Evolutionary conservation across 208 protist species (phyloP).

Genomic region (Acanthamoeba triangularis): DNA sequence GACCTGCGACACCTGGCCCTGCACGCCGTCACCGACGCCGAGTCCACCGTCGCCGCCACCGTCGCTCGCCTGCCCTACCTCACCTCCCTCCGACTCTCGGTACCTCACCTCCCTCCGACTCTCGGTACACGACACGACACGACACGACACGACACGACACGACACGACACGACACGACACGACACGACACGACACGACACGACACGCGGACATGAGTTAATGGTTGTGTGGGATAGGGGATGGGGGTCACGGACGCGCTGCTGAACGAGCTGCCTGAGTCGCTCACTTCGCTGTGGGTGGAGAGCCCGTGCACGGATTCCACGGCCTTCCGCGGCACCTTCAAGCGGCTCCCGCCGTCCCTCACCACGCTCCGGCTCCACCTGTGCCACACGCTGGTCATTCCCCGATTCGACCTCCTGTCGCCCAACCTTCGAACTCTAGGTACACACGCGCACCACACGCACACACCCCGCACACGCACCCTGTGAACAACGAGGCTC

Average conservation of each 20-base stretch:
- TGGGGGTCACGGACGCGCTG: constrained; percentile 18
- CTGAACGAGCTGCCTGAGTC: not conserved
- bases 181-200: no score
- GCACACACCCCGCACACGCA: not conserved
- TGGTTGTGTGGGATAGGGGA: not conserved
- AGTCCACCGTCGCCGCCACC: not conserved
- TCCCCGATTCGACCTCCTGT: not conserved
- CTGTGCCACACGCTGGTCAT: not conserved
- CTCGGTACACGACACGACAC: not conserved
- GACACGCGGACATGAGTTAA: not conserved
- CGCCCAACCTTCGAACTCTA: not conserved
- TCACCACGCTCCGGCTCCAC: not conserved
- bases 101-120: not conserved
- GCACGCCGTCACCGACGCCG: not conserved
- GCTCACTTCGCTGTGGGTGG: constrained; percentile 16
- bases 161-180: not conserved
- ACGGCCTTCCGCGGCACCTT: not conserved
- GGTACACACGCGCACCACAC: not conserved
- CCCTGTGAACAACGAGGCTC: no score
- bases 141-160: not conserved
- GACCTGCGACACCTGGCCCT: constrained; percentile 41
- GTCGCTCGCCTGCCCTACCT: not conserved
- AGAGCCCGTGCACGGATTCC: not conserved
- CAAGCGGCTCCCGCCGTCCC: not conserved
- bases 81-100: not conserved